These are phyloP conservation scores for Rosa rugosa DNA, from an alignment of 306 rosid species.

Conservation along the genomic window DNA sequence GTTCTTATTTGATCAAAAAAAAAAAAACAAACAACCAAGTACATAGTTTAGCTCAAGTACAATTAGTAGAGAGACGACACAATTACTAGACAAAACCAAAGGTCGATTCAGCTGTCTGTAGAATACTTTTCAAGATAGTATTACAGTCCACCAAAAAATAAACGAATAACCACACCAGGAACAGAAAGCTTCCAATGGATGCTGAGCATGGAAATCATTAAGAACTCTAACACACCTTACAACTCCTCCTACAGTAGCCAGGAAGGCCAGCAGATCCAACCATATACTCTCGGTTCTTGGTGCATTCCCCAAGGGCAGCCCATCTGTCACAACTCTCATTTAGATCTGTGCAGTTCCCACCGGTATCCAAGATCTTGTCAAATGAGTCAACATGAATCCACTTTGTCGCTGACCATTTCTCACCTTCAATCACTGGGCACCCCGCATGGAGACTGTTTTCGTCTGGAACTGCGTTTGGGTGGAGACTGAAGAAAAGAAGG, in stretches of 20 bases:
- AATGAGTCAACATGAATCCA: conserved; percentile 95
- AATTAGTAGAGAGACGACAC: not conserved
- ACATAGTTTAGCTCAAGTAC: not conserved
- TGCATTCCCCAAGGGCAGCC: conserved; percentile 97
- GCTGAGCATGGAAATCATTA: conserved; percentile 13
- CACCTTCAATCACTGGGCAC: conserved; percentile 96
- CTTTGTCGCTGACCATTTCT: conserved; percentile 99
- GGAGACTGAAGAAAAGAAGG: conserved; percentile 93
- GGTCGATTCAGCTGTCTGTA: conserved; percentile 16
- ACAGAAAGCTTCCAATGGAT: conserved; percentile 22
- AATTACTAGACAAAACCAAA: not conserved
- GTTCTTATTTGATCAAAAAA: no score
- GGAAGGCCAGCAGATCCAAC: conserved; percentile 80
- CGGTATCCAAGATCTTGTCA: conserved; percentile 55
- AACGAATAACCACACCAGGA: conserved; percentile 13
- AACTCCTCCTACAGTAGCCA: conserved; percentile 90
- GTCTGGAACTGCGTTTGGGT: conserved; percentile 75
- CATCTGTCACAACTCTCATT: conserved; percentile 86
- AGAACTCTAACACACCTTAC: conserved; percentile 64
- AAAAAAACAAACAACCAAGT: not conserved
- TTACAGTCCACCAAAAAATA: conserved; percentile 21
- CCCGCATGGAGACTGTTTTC: conserved; percentile 87
- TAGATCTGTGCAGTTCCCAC: conserved; percentile 61
- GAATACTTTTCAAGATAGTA: conserved; percentile 14
- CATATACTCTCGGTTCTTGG: conserved; percentile 82